Base-by-base conservation (phyloP, 169 alveolate species). In the Cryptosporidium ubiquitum region DNA sequence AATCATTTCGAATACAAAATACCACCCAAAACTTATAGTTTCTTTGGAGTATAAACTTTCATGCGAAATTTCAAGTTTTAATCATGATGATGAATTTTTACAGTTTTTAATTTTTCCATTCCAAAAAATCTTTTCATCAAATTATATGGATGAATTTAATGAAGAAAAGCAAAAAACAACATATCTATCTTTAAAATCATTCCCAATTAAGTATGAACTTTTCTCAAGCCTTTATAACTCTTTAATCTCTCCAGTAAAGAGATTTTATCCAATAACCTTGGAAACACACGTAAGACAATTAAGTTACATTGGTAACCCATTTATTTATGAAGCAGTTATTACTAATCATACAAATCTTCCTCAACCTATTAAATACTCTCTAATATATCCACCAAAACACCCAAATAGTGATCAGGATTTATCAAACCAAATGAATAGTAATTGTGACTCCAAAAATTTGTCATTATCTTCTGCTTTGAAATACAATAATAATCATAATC, bases 381-480 rank as follows among this genome's bases (percentile, higher is more conserved):
- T 79, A 16, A 37, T 61, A 4, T 79, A 79, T 18, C 89, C 89
- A 16, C 89, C 89, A 31, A 31, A 61, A 39, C 84, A 18, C 23
- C 39, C 69, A 31, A 35, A 51, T 39, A 5, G 16, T 18, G 61
- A 37, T 39, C 40, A 52, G n/a, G 61, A 64, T 31, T 37, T 29
- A 64, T 33, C 51, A 0, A 55, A n/a, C 66, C 35, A 23, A 23
- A 23, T 26, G 12, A 55, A n/a, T 26, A n/a, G n/a, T 9, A 26
- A n/a, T 23, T 31, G 9, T 23, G n/a, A 26, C 37, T 55, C 37
- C 29, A 55, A 55, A 26, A 55, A 5, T 14, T 1, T 12, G 3
- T 7, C 16, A n/a, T 55, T 35, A 20, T 55, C 39, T 47, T 5
- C 3, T 47, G 12, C 12, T 47, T 47, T 47, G 55, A 47, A 47